Evolutionary conservation across 108 stramenopile genomes (phyloP), one percentile per base, ranked within the genome.

Genomic region (Pseudonitzschia pungens): DNA sequence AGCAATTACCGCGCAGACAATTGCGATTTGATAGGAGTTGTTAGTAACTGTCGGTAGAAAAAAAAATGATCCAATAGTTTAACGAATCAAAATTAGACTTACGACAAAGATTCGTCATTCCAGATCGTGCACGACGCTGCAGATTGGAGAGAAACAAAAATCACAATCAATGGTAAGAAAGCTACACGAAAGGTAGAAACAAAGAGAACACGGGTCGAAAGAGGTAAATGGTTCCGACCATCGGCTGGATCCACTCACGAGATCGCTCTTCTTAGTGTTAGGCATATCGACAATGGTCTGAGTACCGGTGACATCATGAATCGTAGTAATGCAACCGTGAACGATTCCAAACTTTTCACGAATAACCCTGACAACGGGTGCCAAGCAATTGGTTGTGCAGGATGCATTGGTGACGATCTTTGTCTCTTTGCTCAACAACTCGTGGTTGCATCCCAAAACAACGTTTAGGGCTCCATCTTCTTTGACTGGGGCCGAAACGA

Each of bases 361-460:
- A 43, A 98, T 88, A 12, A 96, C 94, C 78, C 92, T 93, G 52
- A 97, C 93, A 32, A 96, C 92, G n/a, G 94, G 95, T 42, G 90
- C 94, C 56, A 98, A 77, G 68, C 96, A 98, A 78, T 98, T 98
- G 68, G 97, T 98, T 11, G 97, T 98, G 74, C 97, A 98, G 50
- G 90, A 92, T 21, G 97, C 97, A 58, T 96, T 96, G 0, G 96
- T 96, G 58, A 96, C 92, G 32, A 98, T 64, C 41, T 66, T 84
- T 51, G 79, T 77, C 18, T 95, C 94, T 22, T 86, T 85, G 65
- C 64, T 81, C 43, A 95, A 57, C 26, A 80, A 67, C 18, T 85
- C 33, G 72, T 98, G 90, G 77, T 98, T 98, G 92, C 93, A 94
- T 28, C 97, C 97, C 72, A 98, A 75, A 20, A 98, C 97, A 29